A percentile compares a stretch with the other conserved stretches of the same genome.
Conservation (phyloP, 2,329 filamentous ascomycete species). For the Penicillium sp. region DNA sequence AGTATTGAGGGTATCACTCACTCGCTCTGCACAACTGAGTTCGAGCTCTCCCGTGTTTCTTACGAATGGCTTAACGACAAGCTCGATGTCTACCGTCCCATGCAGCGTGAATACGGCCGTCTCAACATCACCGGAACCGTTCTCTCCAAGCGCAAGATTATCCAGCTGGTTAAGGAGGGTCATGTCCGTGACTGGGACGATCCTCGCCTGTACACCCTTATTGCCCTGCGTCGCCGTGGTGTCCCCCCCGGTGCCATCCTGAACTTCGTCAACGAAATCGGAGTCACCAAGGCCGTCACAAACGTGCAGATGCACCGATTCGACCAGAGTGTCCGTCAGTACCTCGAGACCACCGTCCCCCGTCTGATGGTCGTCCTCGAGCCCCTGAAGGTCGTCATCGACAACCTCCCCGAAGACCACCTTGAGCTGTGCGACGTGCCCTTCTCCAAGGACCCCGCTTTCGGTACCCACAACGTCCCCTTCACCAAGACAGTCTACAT, state of each 20-base stretch:
- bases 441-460: slow-evolving; percentile 72
- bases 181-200: slow-evolving; percentile 88
- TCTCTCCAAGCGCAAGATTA: slow-evolving; percentile 81
- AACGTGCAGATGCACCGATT: slow-evolving; percentile 81
- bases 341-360: slow-evolving; percentile 84
- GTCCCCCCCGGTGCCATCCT: slow-evolving; percentile 86
- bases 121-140: slow-evolving; percentile 82
- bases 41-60: slow-evolving; percentile 77
- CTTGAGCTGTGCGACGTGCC: slow-evolving; percentile 66
- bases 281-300: slow-evolving; percentile 78
- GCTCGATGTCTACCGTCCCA: slow-evolving; percentile 81
- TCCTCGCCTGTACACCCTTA: slow-evolving; percentile 83
- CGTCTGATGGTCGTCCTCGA: slow-evolving; percentile 88
- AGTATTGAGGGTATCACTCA: slow-evolving; percentile 91
- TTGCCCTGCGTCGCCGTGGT: slow-evolving; percentile 78
- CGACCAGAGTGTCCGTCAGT: slow-evolving; percentile 79
- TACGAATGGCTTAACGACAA: slow-evolving; percentile 89
- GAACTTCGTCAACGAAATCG: slow-evolving; percentile 86
- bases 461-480: slow-evolving; percentile 55
- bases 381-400: slow-evolving; percentile 78
- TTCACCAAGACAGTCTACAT: slow-evolving; percentile 83
- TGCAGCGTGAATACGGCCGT: slow-evolving; percentile 86
- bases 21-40: slow-evolving; percentile 90
- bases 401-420: slow-evolving; percentile 71
- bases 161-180: slow-evolving; percentile 74